phyloP scores from a whole-genome alignment of 805 yeast species.

The Blastobotrys muscicola region DNA sequence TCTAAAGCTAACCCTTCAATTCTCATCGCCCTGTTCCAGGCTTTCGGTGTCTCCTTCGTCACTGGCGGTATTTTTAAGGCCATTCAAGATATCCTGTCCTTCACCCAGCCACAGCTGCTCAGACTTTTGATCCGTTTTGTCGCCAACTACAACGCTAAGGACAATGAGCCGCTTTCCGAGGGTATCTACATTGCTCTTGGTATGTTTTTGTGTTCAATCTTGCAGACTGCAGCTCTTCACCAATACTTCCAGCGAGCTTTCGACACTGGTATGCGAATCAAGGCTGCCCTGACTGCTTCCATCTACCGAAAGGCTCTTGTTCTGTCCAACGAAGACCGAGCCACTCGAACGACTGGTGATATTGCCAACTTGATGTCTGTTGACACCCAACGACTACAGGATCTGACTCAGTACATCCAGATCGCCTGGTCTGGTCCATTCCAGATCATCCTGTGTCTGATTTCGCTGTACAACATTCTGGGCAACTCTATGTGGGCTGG shows the following conservation, averaged over 20 bases:
- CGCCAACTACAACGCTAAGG: conserved; percentile 34
- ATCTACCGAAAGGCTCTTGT: conserved; percentile 61
- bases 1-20: conserved; percentile 14
- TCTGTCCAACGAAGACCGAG: conserved; percentile 58
- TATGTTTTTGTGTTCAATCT: conserved; percentile 68
- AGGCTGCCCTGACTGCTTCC: conserved; percentile 50
- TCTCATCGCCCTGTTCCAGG: conserved; percentile 19
- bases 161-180: conserved; percentile 44
- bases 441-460: conserved; percentile 68
- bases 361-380: conserved; percentile 92
- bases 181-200: conserved; percentile 68
- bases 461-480: conserved; percentile 58
- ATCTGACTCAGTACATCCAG: conserved; percentile 66
- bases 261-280: conserved; percentile 38
- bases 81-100: conserved; percentile 35
- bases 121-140: conserved; percentile 37
- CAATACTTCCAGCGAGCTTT: conserved; percentile 67
- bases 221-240: conserved; percentile 79
- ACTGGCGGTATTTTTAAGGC: conserved; percentile 38
- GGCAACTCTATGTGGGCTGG: conserved; percentile 96
- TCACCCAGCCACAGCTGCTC: conserved; percentile 35
- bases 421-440: conserved; percentile 90
- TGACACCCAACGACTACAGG: conserved; percentile 83
- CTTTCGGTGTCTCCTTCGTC: conserved; percentile 35
- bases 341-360: conserved; percentile 73